Evolutionary conservation across 176 grass and related monocot genomes (phyloP), one percentile per base, ranked within the genome.

Genomic region (Avena atlantica): DNA sequence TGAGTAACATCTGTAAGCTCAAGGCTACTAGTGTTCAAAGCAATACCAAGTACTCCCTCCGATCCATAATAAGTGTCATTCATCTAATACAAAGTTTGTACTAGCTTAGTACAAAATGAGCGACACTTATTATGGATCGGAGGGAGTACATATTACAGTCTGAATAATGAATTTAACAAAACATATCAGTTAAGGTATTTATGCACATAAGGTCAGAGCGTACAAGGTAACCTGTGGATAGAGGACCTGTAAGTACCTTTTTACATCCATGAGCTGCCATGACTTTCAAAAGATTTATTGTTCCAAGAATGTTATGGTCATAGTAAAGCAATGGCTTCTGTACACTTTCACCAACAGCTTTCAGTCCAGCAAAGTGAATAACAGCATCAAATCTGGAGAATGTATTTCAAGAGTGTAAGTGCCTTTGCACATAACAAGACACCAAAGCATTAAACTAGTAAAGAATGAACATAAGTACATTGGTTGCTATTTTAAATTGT

Each of bases 301-400:
- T 96, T 21, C 96, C 92, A 55, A 86, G 68, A 62, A 98, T 84
- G 83, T 98, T 98, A 84, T 94, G 85, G 85, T 98, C 79, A 23
- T 96, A 98, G 87, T 98, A 98, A 79, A 98, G 89, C 89, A 98
- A 91, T 48, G 96, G 96, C 16, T 96, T 98, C 70, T 95, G 88
- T 65, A 98, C 92, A 61, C 96, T 98, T 87, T 94, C 96, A 74
- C 96, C 96, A 27, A 98, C 96, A 76, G 96, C 92, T 92, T 98
- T 98, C 82, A 95, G 76, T 27, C 96, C 96, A 83, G 96, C 96
- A 75, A 96, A 94, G 78, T 98, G 96, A 89, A 98, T 91, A 77
- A 98, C 93, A 58, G 96, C 96, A 89, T 98, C 93, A 86, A 98
- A 94, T 86, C 96, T 98, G 86, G 65, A 89, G 21, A 74, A 82